Evolutionary conservation across 352 stramenopile species (phyloP).

Genomic region (Aphanomyces astaci): DNA sequence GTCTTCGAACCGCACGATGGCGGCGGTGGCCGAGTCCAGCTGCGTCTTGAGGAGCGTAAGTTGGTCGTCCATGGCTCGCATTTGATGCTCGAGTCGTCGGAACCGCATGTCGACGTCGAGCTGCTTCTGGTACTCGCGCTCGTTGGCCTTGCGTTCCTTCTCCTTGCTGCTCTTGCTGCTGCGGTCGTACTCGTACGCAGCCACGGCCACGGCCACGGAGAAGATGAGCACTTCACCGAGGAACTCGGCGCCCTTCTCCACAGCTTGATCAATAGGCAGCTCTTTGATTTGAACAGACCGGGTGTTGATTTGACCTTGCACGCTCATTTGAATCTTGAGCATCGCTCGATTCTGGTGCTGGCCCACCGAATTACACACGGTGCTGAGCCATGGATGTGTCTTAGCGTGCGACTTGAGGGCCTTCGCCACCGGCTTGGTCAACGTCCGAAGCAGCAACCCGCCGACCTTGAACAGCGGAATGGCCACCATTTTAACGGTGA

Average conservation of each 20-base stretch:
- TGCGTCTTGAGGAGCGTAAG: conserved; percentile 10
- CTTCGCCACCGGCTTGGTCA: conserved; percentile 84
- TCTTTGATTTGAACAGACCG: conserved; percentile 50
- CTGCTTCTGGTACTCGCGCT: conserved; percentile 34
- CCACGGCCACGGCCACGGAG: conserved; percentile 55
- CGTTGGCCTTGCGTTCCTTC: conserved; percentile 49
- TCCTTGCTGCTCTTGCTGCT: conserved; percentile 38
- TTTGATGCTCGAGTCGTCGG: conserved; percentile 18
- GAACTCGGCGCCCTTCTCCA: conserved; percentile 68
- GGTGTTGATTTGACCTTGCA: conserved; percentile 65
- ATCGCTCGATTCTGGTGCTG: conserved; percentile 56
- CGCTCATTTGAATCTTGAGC: conserved; percentile 75
- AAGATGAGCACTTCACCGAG: conserved; percentile 76
- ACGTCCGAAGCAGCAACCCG: conserved; percentile 66
- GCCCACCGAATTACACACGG: conserved; percentile 47
- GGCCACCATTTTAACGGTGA: conserved; percentile 9
- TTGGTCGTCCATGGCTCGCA: conserved; percentile 15
- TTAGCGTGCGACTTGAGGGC: conserved; percentile 86
- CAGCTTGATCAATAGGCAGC: conserved; percentile 54
- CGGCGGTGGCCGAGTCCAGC: conserved; percentile 11
- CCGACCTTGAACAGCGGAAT: conserved; percentile 81
- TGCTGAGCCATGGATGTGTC: conserved; percentile 49
- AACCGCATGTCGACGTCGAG: conserved; percentile 26
- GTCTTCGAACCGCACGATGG: not conserved
- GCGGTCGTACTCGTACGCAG: conserved; percentile 69